These are phyloP conservation scores for Neonectria sp. DNA, from an alignment of 2,329 filamentous ascomycete species.

Conservation along the genomic window DNA sequence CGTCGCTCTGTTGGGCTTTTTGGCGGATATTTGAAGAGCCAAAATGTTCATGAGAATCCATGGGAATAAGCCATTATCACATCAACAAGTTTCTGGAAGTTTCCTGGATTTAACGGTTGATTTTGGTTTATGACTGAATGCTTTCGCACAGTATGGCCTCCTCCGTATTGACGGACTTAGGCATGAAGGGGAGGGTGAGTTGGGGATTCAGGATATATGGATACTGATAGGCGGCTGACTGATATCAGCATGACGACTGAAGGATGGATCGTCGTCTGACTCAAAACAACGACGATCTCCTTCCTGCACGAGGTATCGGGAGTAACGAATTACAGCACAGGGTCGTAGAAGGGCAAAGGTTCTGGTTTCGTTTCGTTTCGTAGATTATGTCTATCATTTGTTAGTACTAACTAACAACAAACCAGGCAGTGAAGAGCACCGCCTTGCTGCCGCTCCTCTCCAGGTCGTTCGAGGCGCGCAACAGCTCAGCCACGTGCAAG, in stretches of 20 bases:
- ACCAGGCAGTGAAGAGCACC: not conserved
- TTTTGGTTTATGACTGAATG: not conserved
- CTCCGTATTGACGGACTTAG: not conserved
- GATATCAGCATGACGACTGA: slow-evolving; percentile 14
- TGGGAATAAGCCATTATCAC: not conserved
- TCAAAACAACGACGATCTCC: slow-evolving; percentile 2
- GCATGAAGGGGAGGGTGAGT: slow-evolving; percentile 8
- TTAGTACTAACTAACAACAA: not conserved
- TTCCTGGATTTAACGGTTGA: not conserved
- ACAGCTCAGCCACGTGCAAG: not conserved
- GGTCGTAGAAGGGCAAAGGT: not conserved
- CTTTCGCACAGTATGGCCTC: not conserved
- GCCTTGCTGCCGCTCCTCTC: not conserved
- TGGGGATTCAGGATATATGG: not conserved
- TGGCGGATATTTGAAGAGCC: not conserved
- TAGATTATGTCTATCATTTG: not conserved
- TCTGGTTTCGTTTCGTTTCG: not conserved
- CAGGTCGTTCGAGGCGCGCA: not conserved
- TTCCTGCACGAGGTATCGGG: not conserved
- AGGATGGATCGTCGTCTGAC: slow-evolving; percentile 7
- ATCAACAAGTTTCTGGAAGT: not conserved
- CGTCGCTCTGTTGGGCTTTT: not conserved
- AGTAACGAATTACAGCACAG: not conserved
- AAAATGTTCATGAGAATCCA: not conserved
- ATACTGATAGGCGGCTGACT: slow-evolving; percentile 3